Percentiles rank a stretch among this genome's conserved stretches.
These are phyloP conservation scores for Orbilia ellipsospora DNA, from an alignment of 2,329 filamentous ascomycete genomes.

Conservation along the genomic window DNA sequence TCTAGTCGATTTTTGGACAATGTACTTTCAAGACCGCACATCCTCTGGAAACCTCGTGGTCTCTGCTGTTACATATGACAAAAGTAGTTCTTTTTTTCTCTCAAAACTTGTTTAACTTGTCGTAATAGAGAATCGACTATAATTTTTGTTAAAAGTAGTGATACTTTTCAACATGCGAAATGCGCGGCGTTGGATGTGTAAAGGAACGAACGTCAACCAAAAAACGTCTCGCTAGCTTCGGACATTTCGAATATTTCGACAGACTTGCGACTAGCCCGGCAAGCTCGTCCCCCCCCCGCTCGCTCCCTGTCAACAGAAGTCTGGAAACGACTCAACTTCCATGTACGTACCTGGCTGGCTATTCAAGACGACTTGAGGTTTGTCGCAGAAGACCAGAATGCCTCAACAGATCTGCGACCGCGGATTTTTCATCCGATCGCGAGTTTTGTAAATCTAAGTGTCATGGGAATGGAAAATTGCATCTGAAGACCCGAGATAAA, in stretches of 20 bases:
- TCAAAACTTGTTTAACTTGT: conserved; percentile 30
- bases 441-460: conserved; percentile 18
- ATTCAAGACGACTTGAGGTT: too few relatives aligned
- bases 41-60: conserved; percentile 42
- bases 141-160: conserved; percentile 10
- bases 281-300: conserved; percentile 4
- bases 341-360: too few relatives aligned
- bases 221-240: background rate
- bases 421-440: conserved; percentile 11
- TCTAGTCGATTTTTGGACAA: conserved; percentile 26
- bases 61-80: conserved; percentile 47
- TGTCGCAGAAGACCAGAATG: conserved; percentile 8
- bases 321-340: too few relatives aligned
- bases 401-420: conserved; percentile 22
- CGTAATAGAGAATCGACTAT: conserved; percentile 9
- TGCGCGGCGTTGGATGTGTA: too few relatives aligned
- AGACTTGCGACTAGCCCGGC: conserved; percentile 28
- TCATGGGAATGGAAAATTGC: conserved; percentile 35
- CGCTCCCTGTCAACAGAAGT: background rate
- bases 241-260: conserved; percentile 11
- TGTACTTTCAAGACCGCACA: conserved; percentile 26
- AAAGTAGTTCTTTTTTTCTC: conserved; percentile 16
- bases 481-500: conserved; percentile 17
- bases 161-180: conserved; percentile 7
- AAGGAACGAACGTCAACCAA: too few relatives aligned